Evolutionary conservation across 129 eudicot species (phyloP).

Genomic region (Cynara cardunculus): DNA sequence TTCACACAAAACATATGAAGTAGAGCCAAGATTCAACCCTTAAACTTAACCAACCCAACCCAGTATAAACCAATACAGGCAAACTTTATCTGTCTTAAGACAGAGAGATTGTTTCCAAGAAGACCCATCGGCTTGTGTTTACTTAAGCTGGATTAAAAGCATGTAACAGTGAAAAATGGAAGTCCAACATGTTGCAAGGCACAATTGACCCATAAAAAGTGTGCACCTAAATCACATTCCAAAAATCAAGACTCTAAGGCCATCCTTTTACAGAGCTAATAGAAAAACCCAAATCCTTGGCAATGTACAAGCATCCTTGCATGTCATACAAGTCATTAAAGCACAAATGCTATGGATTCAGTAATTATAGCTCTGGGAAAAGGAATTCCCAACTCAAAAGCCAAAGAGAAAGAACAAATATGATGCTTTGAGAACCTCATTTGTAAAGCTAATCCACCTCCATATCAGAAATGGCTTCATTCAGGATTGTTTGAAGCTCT

Average conservation of each 20-base stretch:
- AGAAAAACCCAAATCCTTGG: conserved; percentile 14
- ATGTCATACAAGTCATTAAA: conserved; percentile 4
- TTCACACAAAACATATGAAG: not conserved
- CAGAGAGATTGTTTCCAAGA: not conserved
- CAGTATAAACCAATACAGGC: no score
- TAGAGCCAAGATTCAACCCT: not conserved
- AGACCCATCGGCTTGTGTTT: not conserved
- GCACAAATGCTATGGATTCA: not conserved
- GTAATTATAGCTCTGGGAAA: not conserved
- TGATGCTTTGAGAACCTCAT: not conserved
- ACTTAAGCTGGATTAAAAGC: not conserved
- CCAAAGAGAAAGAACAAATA: not conserved
- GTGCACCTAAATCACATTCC: conserved; percentile 10
- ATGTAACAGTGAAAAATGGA: not conserved
- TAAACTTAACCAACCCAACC: not conserved
- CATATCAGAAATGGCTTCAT: conserved; percentile 77
- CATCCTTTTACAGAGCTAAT: conserved; percentile 6
- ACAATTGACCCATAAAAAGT: conserved; percentile 9
- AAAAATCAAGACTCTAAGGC: not conserved
- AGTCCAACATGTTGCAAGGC: not conserved
- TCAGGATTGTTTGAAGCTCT: conserved; percentile 66
- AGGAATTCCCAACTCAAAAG: not conserved
- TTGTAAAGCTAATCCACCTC: conserved; percentile 54
- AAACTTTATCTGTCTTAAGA: not conserved
- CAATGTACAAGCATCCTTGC: conserved; percentile 8